phyloP scores from a whole-genome alignment of 495 filamentous ascomycete species.

The Lichenothelia convexa region DNA sequence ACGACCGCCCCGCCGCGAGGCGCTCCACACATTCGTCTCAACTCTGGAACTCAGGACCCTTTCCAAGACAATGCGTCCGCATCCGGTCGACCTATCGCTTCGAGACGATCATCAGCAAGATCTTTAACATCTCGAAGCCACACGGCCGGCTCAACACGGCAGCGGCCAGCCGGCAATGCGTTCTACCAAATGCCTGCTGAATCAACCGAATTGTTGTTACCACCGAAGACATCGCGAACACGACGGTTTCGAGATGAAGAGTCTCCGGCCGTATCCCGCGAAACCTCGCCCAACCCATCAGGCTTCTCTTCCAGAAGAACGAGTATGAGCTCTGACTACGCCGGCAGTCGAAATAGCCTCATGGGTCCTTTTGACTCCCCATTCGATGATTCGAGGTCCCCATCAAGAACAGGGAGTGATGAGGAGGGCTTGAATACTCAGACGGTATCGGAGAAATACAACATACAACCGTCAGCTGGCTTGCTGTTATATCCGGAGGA shows the following conservation, averaged over 20 bases:
- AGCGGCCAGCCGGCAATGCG: conserved; percentile 6
- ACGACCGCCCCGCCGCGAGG: conserved; percentile 19
- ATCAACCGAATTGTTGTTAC: conserved; percentile 42
- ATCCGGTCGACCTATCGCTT: conserved; percentile 20
- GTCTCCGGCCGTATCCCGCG: conserved; percentile 15
- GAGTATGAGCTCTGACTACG: conserved; percentile 41
- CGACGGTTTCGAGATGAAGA: conserved; percentile 29
- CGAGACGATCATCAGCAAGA: conserved; percentile 20
- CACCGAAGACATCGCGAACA: conserved; percentile 27
- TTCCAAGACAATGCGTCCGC: conserved; percentile 33
- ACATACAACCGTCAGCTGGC: conserved; percentile 54
- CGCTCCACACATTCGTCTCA: conserved; percentile 38
- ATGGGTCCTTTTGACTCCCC: conserved; percentile 31
- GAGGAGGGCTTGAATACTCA: conserved; percentile 54
- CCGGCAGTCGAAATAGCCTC: conserved; percentile 33
- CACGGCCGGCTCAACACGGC: conserved; percentile 12
- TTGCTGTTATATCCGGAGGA: conserved; percentile 56
- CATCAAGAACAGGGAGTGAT: conserved; percentile 44
- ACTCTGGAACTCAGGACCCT: conserved; percentile 37
- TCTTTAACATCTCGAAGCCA: conserved; percentile 22
- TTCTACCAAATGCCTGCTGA: conserved; percentile 27
- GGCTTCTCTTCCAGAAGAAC: conserved; percentile 38
- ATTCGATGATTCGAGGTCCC: conserved; percentile 40
- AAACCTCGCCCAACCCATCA: conserved; percentile 24
- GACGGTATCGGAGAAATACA: conserved; percentile 63